Base-by-base conservation (phyloP, 768 basidiomycete genomes). In the Tricholomella constricta region DNA sequence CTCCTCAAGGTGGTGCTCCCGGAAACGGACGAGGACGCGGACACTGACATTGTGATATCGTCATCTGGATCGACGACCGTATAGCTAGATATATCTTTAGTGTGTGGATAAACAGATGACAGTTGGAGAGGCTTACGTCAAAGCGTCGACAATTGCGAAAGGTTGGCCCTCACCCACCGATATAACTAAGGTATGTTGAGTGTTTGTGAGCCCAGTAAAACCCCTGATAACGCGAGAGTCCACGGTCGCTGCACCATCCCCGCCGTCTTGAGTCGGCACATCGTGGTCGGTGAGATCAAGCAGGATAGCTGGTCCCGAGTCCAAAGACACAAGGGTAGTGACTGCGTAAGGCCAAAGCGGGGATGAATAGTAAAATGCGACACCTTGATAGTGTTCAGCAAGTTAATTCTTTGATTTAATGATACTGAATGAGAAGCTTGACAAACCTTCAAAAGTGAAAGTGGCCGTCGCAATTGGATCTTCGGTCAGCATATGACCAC, bases 321-420 rank as follows among this genome's bases (percentile, higher is more conserved):
- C 75, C 26, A 78, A 56, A 3, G 67, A 67, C 14, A 78, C 34
- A 6, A 68, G 65, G 1, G 73, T 74, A 51, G 62, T 72, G 36
- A 76, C 76, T 14, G 52, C 41, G 59, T 75, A 78, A n/a, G 77
- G 77, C n/a, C n/a, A n/a, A 6, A 70, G 64, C 8, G 77, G 74
- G 1, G 70, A 72, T 20, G 75, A 51, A 51, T 73, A 74, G 37
- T 75, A 76, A 12, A 78, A 66, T 0, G 73, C 72, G 7, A 69
- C 66, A 26, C 76, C 77, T 32, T 9, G 4, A n/a, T n/a, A n/a
- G n/a, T n/a, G n/a, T n/a, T n/a, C n/a, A n/a, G n/a, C n/a, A n/a
- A n/a, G n/a, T n/a, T n/a, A n/a, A n/a, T n/a, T n/a, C n/a, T n/a
- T n/a, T n/a, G n/a, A n/a, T n/a, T n/a, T n/a, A 29, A 29, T 29